Evolutionary conservation across 2,329 filamentous ascomycete genomes (phyloP), one percentile per base, ranked within the genome.

Genomic region (Aphanocladium album): DNA sequence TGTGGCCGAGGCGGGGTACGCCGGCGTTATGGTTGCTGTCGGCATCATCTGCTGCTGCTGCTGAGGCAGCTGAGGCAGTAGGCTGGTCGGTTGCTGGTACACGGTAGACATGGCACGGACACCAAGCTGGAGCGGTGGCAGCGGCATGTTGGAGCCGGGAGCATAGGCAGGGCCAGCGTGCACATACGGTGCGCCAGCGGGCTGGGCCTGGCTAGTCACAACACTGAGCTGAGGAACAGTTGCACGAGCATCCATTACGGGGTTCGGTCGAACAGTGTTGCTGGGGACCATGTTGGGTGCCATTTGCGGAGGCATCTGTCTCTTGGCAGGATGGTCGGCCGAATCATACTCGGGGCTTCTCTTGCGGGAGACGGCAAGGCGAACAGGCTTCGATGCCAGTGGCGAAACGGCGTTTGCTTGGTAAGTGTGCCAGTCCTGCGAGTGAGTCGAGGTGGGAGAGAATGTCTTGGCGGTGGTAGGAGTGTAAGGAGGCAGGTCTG

Each of bases 31-130:
- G 1, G 62, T 45, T 7, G 61, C 46, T 5, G 65, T 50, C 21
- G 66, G 63, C 19, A 64, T 64, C 33, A 66, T 63, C 56, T 56
- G 52, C 37, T 55, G 52, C 53, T 35, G 53, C 11, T 27, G 45
- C 39, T 47, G 59, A 41, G 23, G 47, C 45, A 23, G 61, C 19
- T 59, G 60, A 16, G 57, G 74, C 51, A 76, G 74, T 74, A 67
- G 68, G 60, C 72, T 69, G 1, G 85, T 77, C 12, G 79, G 75
- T 14, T 81, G 81, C 35, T 86, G 81, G 71, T 90, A 96, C 1
- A 92, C 88, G 19, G 89, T 85, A 7, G 89, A 83, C 87, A 96
- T 93, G 9, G 91, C 84, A 53, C 89, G 85, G 39, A 82, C 74
- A n/a, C 81, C 79, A 14, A 82, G 77, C 16, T 82, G 82, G 17